Base-by-base conservation (phyloP, 805 yeast species). In the Metschnikowia proteae region DNA sequence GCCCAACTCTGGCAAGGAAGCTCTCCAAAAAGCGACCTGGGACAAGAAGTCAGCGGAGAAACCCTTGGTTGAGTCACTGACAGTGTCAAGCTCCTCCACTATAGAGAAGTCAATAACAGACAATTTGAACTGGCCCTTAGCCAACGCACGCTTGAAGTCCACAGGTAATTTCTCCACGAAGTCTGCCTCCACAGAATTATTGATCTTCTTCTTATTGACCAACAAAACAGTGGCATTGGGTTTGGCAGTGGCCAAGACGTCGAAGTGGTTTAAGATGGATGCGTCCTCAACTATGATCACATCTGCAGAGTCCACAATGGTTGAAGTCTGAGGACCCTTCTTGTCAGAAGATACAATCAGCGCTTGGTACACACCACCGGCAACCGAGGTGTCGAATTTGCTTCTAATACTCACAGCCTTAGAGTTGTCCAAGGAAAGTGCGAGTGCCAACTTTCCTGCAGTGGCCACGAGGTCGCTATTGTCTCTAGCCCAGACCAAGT, bases 11-110 rank as follows among this genome's bases (percentile, higher is more conserved):
- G 89, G 87, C 53, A 76, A 80, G 6, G 86, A 79, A 38, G 77
- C 71, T 51, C 78, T 77, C 96, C 96, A 89, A 74, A 88, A 85
- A 0, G 84, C 88, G 37, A 85, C 80, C 69, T 90, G 96, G 49
- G 81, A 70, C 43, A 89, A 88, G 64, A 90, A 84, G 34, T 82
- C 77, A 6, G 57, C 57, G 3, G 94, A 81, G 63, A 90, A 83
- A 28, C 95, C 95, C 57, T 81, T 78, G 36, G 94, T 83, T 47
- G 83, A 82, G 44, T 66, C 70, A 45, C 64, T 66, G 34, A 64
- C 54, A 13, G 66, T 64, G 52, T 81, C 85, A 57, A 82, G 76
- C 47, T 81, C 88, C 37, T 85, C 88, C 51, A 86, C 70, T 22
- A 79, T 62, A 23, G 82, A 74, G 54, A 78, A 73, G 65, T 89